Evolutionary conservation across 106 monocot species (phyloP), one percentile per base, ranked within the genome.

Genomic region (Dioscorea alata): DNA sequence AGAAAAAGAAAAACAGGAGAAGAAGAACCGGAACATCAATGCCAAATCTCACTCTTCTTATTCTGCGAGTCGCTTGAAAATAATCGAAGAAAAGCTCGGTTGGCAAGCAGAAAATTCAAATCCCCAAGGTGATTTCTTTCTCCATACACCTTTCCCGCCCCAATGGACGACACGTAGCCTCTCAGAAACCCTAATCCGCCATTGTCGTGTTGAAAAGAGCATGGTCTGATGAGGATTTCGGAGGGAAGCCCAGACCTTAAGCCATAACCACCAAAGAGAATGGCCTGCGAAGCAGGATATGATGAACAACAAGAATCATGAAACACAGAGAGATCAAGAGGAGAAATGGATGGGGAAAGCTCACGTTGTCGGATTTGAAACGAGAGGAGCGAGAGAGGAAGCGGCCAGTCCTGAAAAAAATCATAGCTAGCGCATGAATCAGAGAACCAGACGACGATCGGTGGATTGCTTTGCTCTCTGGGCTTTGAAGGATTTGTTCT

Each of bases 321-420:
- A 16, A 49, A 4, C 63, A 24, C 12, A 62, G 15, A 0, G 28
- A 15, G 49, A 57, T 16, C 19, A 32, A 23, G 22, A 0, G 22
- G 6, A 19, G 13, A 6, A 63, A 31, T 21, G 19, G 24, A 24
- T 21, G 23, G 18, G 31, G 49, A 49, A 52, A 12, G 18, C 60
- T 54, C 28, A 81, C 81, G 9, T 9, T 75, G 35, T 62, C 54
- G 57, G 57, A 15, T 14, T 54, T 65, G 22, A 58, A 80, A 35
- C 70, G 74, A 22, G 74, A 12, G 48, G 75, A 71, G 66, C 71
- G 57, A 4, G 75, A 60, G 19, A 71, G 48, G 18, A 71, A 71
- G 13, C 80, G 80, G 6, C 65, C 66, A 31, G 75, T 25, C 62
- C 62, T 81, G 23, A 71, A 75, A 63, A 81, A 81, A 13, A 71